These are phyloP conservation scores for Sodiomyces alkalinus DNA, from an alignment of 2,329 filamentous ascomycete species.

Conservation along the genomic window DNA sequence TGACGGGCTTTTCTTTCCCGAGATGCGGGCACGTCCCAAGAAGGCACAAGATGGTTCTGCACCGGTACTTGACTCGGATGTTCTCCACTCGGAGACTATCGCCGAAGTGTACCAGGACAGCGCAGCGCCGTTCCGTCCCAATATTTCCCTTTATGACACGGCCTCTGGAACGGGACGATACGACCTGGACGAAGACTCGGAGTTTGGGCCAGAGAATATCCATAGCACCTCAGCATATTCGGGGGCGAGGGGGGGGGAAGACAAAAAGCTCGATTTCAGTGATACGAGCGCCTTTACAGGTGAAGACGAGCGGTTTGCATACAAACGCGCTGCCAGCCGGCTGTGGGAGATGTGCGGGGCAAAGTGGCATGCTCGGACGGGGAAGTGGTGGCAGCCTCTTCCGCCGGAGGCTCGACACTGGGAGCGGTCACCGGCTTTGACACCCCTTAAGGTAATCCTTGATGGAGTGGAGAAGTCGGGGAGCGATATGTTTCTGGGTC, in stretches of 20 bases:
- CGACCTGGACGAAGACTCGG: conserved; percentile 41
- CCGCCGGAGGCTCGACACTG: conserved; percentile 48
- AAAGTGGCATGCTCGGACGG: conserved; percentile 52
- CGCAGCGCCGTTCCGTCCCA: conserved; percentile 63
- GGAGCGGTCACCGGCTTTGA: conserved; percentile 29
- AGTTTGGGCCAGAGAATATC: conserved; percentile 29
- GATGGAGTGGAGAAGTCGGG: not conserved
- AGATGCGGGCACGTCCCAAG: conserved; percentile 16
- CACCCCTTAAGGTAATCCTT: conserved; percentile 3
- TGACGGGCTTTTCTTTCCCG: conserved; percentile 66
- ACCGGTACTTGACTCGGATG: conserved; percentile 16
- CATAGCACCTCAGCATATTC: too few relatives aligned
- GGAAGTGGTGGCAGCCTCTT: conserved; percentile 48
- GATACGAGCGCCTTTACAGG: conserved; percentile 57
- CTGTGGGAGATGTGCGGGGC: conserved; percentile 69
- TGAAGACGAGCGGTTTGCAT: conserved; percentile 70
- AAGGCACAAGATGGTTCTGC: conserved; percentile 1
- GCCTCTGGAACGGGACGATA: conserved; percentile 29
- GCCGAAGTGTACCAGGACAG: conserved; percentile 65
- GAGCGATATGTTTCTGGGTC: conserved; percentile 6
- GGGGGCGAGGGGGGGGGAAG: conserved; percentile 11
- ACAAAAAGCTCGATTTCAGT: conserved; percentile 45
- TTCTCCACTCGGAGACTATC: conserved; percentile 27
- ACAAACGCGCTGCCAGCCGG: conserved; percentile 60
- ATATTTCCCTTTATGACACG: conserved; percentile 50